Conservation (phyloP, 2,329 filamentous ascomycete species). For the Davidsoniella neocaledoniae region DNA sequence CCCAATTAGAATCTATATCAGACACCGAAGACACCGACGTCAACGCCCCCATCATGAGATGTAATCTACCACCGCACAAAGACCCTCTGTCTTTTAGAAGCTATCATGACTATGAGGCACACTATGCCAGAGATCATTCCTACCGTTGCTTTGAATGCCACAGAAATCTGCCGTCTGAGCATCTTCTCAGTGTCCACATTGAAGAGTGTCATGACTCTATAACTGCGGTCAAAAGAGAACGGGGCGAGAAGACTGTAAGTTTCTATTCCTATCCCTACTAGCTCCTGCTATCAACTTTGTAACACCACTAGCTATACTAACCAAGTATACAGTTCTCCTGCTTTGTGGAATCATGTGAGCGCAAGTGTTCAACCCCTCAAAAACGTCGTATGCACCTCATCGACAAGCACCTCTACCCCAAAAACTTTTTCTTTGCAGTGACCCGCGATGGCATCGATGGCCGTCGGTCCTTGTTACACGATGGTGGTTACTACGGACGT, state of each 20-base stretch:
- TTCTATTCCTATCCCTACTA: not conserved
- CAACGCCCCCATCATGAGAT: conserved; percentile 46
- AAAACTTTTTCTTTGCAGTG: conserved; percentile 74
- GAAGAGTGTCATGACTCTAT: conserved; percentile 83
- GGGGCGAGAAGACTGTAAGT: conserved; percentile 72
- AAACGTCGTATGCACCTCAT: conserved; percentile 81
- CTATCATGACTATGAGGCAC: conserved; percentile 69
- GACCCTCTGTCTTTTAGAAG: conserved; percentile 52
- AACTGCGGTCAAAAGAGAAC: conserved; percentile 50
- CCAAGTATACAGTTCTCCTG: conserved; percentile 50
- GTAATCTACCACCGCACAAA: conserved; percentile 64
- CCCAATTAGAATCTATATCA: conserved; percentile 36
- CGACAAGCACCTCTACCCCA: conserved; percentile 86
- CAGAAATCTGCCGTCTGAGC: conserved; percentile 73
- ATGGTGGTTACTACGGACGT: conserved; percentile 31
- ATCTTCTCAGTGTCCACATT: conserved; percentile 70
- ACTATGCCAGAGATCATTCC: conserved; percentile 65
- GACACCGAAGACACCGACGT: conserved; percentile 19
- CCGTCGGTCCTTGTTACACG: conserved; percentile 58
- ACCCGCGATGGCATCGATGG: conserved; percentile 83
- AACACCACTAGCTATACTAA: conserved; percentile 10
- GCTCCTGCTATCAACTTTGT: not conserved
- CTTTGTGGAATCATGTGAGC: conserved; percentile 77
- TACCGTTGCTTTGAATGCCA: conserved; percentile 75
- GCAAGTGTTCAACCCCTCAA: conserved; percentile 64